Conservation (phyloP, 257 asterid species). For the Solanum commersonii region DNA sequence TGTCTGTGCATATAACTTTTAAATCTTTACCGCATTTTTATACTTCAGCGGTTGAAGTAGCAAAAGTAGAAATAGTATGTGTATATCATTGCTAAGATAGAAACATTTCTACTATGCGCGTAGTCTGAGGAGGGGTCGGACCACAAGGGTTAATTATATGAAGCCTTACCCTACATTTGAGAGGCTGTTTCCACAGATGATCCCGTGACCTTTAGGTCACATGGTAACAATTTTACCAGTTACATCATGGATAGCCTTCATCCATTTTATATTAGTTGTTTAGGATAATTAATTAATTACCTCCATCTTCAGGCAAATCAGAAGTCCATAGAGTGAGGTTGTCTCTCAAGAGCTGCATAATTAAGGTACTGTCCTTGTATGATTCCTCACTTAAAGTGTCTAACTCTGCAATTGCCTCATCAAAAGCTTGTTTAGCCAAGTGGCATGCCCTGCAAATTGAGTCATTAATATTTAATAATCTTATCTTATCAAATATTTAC, state of each 20-base stretch:
- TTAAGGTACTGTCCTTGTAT: slow-evolving; percentile 89
- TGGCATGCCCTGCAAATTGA: slow-evolving; percentile 68
- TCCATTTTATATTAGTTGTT: neutral
- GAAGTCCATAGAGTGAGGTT: slow-evolving; percentile 96
- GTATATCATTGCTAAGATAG: neutral
- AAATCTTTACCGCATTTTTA: neutral
- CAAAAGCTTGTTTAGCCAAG: slow-evolving; percentile 93
- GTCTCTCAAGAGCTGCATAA: slow-evolving; percentile 93
- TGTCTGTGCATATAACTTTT: neutral
- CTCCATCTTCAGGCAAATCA: slow-evolving; percentile 92
- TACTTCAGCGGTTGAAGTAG: neutral
- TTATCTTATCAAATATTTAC: neutral
- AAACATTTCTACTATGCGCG: neutral
- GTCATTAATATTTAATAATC: neutral
- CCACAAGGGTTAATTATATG: neutral
- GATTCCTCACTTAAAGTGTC: slow-evolving; percentile 93
- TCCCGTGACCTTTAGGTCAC: neutral
- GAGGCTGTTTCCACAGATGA: neutral
- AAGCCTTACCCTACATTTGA: neutral
- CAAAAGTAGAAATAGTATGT: neutral
- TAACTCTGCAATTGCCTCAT: slow-evolving; percentile 84
- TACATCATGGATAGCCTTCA: neutral
- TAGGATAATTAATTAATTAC: slow-evolving; percentile 18
- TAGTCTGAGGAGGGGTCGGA: neutral
- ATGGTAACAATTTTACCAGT: neutral